Conservation (phyloP, 495 filamentous ascomycete genomes). For the Daldinia grandis region DNA sequence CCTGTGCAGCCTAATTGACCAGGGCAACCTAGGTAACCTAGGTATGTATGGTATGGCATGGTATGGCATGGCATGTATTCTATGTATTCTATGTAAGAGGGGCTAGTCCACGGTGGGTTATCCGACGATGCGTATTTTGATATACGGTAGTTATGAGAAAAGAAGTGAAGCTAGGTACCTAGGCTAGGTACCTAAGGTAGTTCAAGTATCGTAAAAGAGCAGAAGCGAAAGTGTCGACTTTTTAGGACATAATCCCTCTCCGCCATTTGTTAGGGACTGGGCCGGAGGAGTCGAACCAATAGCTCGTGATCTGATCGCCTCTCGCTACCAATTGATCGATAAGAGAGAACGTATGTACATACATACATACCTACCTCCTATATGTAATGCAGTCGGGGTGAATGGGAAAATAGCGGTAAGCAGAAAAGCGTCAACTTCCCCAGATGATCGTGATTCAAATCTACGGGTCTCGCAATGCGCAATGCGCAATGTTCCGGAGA, state of each 20-base stretch:
- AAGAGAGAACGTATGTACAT: background rate
- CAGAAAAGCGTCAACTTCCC: background rate
- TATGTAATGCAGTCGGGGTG: background rate
- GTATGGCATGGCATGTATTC: too few relatives aligned
- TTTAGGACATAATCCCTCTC: background rate
- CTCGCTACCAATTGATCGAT: slow-evolving; percentile 25
- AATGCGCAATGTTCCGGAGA: slow-evolving; percentile 21
- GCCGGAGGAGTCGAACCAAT: background rate
- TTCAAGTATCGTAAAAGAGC: background rate
- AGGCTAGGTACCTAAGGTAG: too few relatives aligned
- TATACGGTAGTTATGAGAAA: too few relatives aligned
- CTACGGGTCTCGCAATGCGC: slow-evolving; percentile 10
- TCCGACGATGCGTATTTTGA: slow-evolving; percentile 7
- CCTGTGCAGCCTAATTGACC: slow-evolving; percentile 9
- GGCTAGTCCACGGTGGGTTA: slow-evolving; percentile 19
- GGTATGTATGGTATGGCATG: too few relatives aligned
- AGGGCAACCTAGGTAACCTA: background rate
- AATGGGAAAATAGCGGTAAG: slow-evolving; percentile 27
- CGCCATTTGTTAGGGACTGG: background rate
- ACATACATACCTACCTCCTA: too few relatives aligned
- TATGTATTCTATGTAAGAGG: slow-evolving; percentile 4
- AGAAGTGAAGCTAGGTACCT: too few relatives aligned
- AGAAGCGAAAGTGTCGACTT: background rate
- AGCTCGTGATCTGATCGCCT: slow-evolving; percentile 25
- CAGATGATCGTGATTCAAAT: background rate